Evolutionary conservation across 805 yeast species (phyloP), one percentile per base, ranked within the genome.

Genomic region (Saturnispora besseyi): DNA sequence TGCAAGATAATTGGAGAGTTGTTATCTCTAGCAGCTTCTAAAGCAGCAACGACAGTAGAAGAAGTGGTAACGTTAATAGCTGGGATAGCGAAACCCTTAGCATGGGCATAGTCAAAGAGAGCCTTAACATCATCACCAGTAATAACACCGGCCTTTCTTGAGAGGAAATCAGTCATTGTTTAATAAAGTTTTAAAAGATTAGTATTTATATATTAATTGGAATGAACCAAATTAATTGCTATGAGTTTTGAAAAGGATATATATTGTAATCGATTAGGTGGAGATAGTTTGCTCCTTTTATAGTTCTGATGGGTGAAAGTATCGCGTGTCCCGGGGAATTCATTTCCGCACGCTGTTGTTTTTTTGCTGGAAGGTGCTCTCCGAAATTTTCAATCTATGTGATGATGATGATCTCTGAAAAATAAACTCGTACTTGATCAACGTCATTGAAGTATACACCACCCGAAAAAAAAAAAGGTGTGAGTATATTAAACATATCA

Each of bases 61-160:
- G 98, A 90, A 33, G 98, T 87, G 59, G 99, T 93, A 53, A 93
- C 97, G 73, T 93, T 93, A 68, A 95, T 90, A 60, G 99, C 96
- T 65, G 99, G 99, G 67, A 93, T 89, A 59, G 99, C 99, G 62
- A 89, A 93, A 58, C 87, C 87, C 71, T 91, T 77, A 63, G 80
- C 81, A 75, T 87, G 96, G 56, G 96, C 96, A 74, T 90, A 88
- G 72, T 84, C 83, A 75, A 90, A 93, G 69, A 85, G 77, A 61
- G 74, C 72, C 63, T 78, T 79, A 59, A 93, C 99, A 69, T 93
- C 99, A 65, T 91, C 97, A 68, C 99, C 99, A 75, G 87, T 93
- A 72, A 93, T 89, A 74, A 93, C 99, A 81, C 99, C 99, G 69
- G 93, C 66, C 75, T 93, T 90, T 78, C 95, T 84, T 62, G 76